Conservation (phyloP, 176 grass and related monocot species). For the Triticum timopheevii region DNA sequence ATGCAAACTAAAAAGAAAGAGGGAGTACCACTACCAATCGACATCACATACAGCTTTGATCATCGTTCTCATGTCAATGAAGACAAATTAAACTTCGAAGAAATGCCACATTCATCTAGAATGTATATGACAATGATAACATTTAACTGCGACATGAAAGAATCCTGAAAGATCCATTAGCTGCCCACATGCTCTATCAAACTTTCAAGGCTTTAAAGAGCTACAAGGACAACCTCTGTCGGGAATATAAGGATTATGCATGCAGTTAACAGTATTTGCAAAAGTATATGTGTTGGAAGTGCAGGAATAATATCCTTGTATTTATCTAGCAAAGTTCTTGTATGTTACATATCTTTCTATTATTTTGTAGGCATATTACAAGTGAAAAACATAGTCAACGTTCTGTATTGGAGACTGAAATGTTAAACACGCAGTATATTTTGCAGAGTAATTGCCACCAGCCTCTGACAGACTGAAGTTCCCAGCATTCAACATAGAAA, state of each 20-base stretch:
- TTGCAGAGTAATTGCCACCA: slow-evolving; percentile 12
- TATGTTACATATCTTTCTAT: not conserved
- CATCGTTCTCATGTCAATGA: not conserved
- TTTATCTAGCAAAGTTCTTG: not conserved
- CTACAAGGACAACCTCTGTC: not conserved
- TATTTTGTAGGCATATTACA: slow-evolving; percentile 12
- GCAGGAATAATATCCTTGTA: not conserved
- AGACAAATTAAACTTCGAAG: not conserved
- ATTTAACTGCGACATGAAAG: not conserved
- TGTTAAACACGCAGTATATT: not conserved
- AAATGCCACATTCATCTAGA: slow-evolving; percentile 22
- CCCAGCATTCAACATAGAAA: slow-evolving; percentile 5
- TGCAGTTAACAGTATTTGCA: not conserved
- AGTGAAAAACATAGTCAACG: slow-evolving; percentile 2
- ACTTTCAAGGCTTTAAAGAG: not conserved
- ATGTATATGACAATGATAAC: slow-evolving; percentile 13
- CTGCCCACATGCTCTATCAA: not conserved
- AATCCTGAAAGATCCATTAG: not conserved
- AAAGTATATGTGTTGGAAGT: not conserved
- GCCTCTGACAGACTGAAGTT: not conserved
- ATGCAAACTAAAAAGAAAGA: no score
- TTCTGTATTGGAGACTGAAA: not conserved
- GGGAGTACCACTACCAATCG: not conserved
- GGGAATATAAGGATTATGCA: not conserved
- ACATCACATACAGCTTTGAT: not conserved